These are phyloP conservation scores for Zymoseptoria pseudotritici DNA, from an alignment of 2,329 filamentous ascomycete genomes.

Conservation along the genomic window DNA sequence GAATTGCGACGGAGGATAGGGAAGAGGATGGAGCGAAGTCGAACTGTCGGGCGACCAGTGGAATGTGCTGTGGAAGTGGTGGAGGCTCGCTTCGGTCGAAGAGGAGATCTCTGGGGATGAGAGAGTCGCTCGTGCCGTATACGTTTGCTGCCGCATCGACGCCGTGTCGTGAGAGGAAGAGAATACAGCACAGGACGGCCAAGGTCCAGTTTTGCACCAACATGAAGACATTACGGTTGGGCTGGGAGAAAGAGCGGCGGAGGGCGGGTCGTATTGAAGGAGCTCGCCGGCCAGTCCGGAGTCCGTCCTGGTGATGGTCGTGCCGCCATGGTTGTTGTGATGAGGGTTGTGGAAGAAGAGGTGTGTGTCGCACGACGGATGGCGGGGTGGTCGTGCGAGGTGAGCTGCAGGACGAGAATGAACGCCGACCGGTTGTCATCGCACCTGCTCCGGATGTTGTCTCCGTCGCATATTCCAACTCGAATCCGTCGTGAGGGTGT, in stretches of 20 bases:
- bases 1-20: slow-evolving; percentile 7
- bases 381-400: slow-evolving; percentile 11
- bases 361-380: slow-evolving; percentile 14
- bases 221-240: not conserved
- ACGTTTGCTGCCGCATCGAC: slow-evolving; percentile 12
- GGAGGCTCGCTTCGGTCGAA: slow-evolving; percentile 24
- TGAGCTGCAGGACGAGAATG: slow-evolving; percentile 23
- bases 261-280: not conserved
- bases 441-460: slow-evolving; percentile 17
- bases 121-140: slow-evolving; percentile 9
- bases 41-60: slow-evolving; percentile 18
- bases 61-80: slow-evolving; percentile 14
- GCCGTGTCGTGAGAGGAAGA: slow-evolving; percentile 15
- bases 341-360: not conserved
- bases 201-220: slow-evolving; percentile 4
- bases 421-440: slow-evolving; percentile 19
- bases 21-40: slow-evolving; percentile 11
- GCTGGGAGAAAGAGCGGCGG: not conserved
- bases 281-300: not conserved
- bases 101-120: slow-evolving; percentile 16
- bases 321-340: slow-evolving; percentile 1
- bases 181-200: slow-evolving; percentile 16
- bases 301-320: not conserved
- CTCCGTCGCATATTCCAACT: slow-evolving; percentile 16
- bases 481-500: not conserved